These are phyloP conservation scores for Bodo saltans DNA, from an alignment of 78 protist species.

Conservation along the genomic window DNA sequence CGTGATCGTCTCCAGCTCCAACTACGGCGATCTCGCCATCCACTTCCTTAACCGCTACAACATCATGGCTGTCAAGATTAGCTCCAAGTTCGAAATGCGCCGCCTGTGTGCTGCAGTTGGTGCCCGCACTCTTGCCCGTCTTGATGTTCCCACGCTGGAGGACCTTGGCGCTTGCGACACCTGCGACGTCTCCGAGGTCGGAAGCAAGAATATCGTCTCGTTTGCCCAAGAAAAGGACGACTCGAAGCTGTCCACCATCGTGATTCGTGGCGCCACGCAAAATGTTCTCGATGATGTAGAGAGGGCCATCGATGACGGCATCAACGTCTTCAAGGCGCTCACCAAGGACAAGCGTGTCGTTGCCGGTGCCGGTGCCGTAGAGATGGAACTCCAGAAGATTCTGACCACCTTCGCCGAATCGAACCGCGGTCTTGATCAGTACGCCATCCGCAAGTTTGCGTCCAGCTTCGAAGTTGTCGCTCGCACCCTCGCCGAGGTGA, in stretches of 20 bases:
- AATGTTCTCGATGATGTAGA: slow-evolving; percentile 94
- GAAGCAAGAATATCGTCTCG: slow-evolving; percentile 54
- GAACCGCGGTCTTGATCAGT: slow-evolving; percentile 86
- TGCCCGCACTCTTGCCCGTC: slow-evolving; percentile 80
- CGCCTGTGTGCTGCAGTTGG: slow-evolving; percentile 87
- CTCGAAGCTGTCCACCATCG: slow-evolving; percentile 78
- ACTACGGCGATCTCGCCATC: slow-evolving; percentile 89
- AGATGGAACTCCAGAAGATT: slow-evolving; percentile 52
- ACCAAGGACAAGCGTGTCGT: slow-evolving; percentile 79
- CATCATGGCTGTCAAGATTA: slow-evolving; percentile 78
- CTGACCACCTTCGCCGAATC: slow-evolving; percentile 42
- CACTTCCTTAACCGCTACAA: slow-evolving; percentile 83
- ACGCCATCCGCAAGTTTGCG: slow-evolving; percentile 85
- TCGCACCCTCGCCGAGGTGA: slow-evolving; percentile 90
- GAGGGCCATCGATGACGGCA: slow-evolving; percentile 95
- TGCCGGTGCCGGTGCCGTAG: slow-evolving; percentile 97
- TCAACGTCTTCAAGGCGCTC: slow-evolving; percentile 79
- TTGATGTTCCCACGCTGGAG: slow-evolving; percentile 88
- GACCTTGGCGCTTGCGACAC: slow-evolving; percentile 80
- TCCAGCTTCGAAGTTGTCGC: slow-evolving; percentile 92
- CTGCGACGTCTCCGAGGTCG: slow-evolving; percentile 62
- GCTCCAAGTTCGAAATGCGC: slow-evolving; percentile 92
- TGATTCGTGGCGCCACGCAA: slow-evolving; percentile 89
- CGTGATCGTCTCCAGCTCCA: slow-evolving; percentile 78
- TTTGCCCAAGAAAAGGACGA: slow-evolving; percentile 40